Percentiles rank a stretch among this genome's conserved stretches.
Conservation (phyloP, 23 red algal species). For the Agarophyton chilense region DNA sequence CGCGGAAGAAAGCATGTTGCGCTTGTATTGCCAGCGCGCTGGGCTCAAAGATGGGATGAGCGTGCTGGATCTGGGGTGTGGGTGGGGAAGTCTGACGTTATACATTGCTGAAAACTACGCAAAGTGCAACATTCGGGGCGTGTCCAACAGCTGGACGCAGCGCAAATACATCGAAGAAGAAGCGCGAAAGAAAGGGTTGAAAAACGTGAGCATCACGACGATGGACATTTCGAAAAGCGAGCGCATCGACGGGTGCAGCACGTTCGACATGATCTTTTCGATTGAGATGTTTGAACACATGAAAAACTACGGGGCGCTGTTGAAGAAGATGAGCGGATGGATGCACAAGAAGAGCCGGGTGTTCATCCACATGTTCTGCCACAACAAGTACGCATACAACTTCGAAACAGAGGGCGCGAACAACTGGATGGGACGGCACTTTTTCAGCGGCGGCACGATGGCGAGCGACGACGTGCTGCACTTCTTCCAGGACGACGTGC, state of each 20-base stretch:
- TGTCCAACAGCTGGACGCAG: conserved; percentile 94
- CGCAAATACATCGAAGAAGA: conserved; percentile 80
- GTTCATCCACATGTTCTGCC: conserved; percentile 96
- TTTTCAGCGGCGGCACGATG: conserved; percentile 98
- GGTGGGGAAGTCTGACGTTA: conserved; percentile 91
- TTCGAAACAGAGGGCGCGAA: conserved; percentile 90
- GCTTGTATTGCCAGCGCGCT: conserved; percentile 81
- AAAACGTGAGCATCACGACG: conserved; percentile 82
- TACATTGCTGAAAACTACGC: conserved; percentile 96
- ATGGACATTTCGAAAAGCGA: conserved; percentile 69
- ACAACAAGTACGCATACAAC: conserved; percentile 84
- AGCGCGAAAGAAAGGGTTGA: conserved; percentile 43
- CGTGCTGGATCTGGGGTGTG: conserved; percentile 95
- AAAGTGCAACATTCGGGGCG: conserved; percentile 55
- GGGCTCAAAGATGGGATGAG: conserved; percentile 82
- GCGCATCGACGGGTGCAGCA: conserved; percentile 3
- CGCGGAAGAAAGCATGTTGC: conserved; percentile 90
- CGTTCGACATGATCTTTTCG: conserved; percentile 86
- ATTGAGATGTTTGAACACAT: conserved; percentile 99
- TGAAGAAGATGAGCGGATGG: conserved; percentile 80
- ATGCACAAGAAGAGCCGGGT: conserved; percentile 71
- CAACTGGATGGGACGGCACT: conserved; percentile 98
- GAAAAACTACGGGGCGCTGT: conserved; percentile 88
- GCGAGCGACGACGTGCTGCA: conserved; percentile 74
- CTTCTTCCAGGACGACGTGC: conserved; percentile 84